These are phyloP conservation scores for Sordaria brevicollis DNA, from an alignment of 495 filamentous ascomycete species.

Conservation along the genomic window DNA sequence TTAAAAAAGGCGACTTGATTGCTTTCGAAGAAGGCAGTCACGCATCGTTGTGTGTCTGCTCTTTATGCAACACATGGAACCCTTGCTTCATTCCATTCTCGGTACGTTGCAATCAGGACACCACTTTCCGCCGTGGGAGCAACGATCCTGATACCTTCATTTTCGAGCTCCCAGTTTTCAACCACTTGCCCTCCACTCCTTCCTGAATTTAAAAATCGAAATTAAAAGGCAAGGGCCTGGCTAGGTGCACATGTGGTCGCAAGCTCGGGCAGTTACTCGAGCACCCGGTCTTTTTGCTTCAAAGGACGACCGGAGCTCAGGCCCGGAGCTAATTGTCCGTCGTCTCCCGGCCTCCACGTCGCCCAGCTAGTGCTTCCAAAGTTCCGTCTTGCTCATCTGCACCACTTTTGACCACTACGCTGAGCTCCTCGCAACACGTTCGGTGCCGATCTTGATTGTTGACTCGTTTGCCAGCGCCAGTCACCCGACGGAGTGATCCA, in stretches of 20 bases:
- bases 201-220: not conserved
- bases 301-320: slow-evolving; percentile 5
- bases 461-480: not conserved
- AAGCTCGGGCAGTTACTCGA: not conserved
- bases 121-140: not conserved
- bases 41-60: not conserved
- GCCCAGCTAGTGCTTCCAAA: not conserved
- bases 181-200: not conserved
- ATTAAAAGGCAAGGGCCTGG: not conserved
- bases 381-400: not conserved
- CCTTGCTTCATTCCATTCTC: not conserved
- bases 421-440: not conserved
- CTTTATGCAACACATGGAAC: not conserved
- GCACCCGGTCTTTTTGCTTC: slow-evolving; percentile 3
- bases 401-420: not conserved
- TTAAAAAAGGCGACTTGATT: not conserved
- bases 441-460: not conserved
- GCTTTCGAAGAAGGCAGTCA: not conserved
- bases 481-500: not conserved
- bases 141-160: not conserved
- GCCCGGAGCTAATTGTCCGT: slow-evolving; percentile 4
- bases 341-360: not conserved
- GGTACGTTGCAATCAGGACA: not conserved
- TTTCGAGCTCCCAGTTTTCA: not conserved
- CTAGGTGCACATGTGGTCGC: not conserved